A percentile compares a stretch with the other conserved stretches of the same genome.
Evolutionary conservation across 768 basidiomycete genomes (phyloP).

Genomic region (Neoboletus magnificus): DNA sequence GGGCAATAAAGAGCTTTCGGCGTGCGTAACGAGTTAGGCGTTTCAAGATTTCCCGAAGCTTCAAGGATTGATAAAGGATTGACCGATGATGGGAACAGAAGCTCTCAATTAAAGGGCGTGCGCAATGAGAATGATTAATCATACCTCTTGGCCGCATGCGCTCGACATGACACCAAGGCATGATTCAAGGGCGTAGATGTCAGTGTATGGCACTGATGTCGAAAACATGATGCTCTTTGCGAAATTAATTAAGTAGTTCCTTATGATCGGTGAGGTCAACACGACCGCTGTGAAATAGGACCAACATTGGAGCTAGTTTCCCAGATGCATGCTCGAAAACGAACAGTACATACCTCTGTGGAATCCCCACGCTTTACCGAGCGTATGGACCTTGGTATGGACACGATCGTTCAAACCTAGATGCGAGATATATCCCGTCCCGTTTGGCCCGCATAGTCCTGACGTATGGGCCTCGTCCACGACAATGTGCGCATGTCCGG

Average conservation of each 20-base stretch:
- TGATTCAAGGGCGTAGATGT: slow-evolving; percentile 33
- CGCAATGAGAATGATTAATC: neutral
- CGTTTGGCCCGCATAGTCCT: slow-evolving; percentile 47
- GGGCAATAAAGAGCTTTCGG: neutral
- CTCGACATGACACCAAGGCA: slow-evolving; percentile 34
- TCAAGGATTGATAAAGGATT: neutral
- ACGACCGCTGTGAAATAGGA: slow-evolving; percentile 12
- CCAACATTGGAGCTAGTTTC: neutral
- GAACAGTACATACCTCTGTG: slow-evolving; percentile 12
- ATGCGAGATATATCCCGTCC: slow-evolving; percentile 41
- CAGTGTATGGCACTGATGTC: slow-evolving; percentile 21
- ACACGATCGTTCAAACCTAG: slow-evolving; percentile 44
- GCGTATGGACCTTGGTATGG: slow-evolving; percentile 48
- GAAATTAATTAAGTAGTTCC: slow-evolving; percentile 22
- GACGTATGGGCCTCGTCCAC: slow-evolving; percentile 61
- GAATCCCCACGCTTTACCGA: slow-evolving; percentile 42
- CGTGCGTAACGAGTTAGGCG: slow-evolving; percentile 13
- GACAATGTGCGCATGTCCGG: slow-evolving; percentile 40
- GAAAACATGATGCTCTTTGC: slow-evolving; percentile 19
- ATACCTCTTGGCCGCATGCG: slow-evolving; percentile 19
- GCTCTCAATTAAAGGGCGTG: neutral
- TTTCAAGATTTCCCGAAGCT: slow-evolving; percentile 17
- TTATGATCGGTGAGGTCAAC: slow-evolving; percentile 15
- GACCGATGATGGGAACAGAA: neutral
- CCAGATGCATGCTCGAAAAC: no score